Percentiles rank a stretch among this genome's conserved stretches.
Conservation (phyloP, 176 grass and related monocot genomes). For the Aechmea fasciata region DNA sequence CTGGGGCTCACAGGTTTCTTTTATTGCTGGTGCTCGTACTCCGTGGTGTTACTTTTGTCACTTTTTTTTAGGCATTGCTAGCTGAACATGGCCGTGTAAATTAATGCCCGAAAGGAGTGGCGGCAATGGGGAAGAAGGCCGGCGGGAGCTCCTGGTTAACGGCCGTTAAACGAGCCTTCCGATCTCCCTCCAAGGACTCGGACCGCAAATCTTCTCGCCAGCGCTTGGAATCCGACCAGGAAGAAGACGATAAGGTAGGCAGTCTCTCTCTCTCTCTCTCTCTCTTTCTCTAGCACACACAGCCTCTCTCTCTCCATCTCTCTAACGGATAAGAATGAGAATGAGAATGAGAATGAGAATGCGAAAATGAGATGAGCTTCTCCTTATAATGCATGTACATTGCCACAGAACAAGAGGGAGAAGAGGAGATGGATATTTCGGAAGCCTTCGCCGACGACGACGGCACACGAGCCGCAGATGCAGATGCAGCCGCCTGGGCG, state of each 20-base stretch:
- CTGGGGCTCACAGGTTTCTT: too few relatives aligned
- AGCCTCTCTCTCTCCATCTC: background rate
- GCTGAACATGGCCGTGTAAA: background rate
- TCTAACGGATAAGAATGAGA: background rate
- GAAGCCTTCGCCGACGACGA: constrained; percentile 12
- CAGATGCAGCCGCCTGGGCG: constrained; percentile 12
- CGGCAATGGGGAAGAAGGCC: constrained; percentile 70
- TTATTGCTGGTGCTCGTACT: too few relatives aligned
- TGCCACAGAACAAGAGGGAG: constrained; percentile 25
- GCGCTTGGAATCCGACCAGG: constrained; percentile 26
- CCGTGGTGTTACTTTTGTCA: too few relatives aligned
- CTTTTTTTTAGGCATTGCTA: too few relatives aligned
- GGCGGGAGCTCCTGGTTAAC: constrained; percentile 80
- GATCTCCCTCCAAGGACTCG: constrained; percentile 90
- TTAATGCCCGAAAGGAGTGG: background rate
- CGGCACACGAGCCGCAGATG: constrained; percentile 27
- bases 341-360: background rate
- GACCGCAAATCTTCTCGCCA: constrained; percentile 30
- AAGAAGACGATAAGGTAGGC: constrained; percentile 39
- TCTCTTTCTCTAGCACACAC: background rate
- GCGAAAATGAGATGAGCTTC: background rate
- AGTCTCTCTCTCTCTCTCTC: background rate
- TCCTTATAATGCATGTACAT: background rate
- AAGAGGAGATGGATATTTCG: constrained; percentile 42
- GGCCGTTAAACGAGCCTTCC: constrained; percentile 85